Evolutionary conservation across 805 yeast species (phyloP).

Genomic region (Metschnikowia picachoensis): DNA sequence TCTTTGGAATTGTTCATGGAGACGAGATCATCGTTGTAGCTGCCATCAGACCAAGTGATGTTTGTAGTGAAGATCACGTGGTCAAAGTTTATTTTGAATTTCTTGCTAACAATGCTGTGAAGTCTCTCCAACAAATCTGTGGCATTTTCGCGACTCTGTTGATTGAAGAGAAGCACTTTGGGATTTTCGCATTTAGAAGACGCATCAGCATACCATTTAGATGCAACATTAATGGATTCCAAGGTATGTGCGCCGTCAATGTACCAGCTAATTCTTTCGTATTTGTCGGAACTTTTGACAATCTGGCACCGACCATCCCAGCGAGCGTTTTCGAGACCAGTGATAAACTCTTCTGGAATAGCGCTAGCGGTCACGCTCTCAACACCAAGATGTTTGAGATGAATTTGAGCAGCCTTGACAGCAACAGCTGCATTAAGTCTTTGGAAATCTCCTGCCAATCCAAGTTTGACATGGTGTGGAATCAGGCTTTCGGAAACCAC

Average conservation of each 20-base stretch:
- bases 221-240: slow-evolving; percentile 81
- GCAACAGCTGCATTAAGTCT: slow-evolving; percentile 85
- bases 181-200: slow-evolving; percentile 15
- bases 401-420: slow-evolving; percentile 59
- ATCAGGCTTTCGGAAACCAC: slow-evolving; percentile 48
- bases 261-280: slow-evolving; percentile 60
- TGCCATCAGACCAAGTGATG: slow-evolving; percentile 83
- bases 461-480: slow-evolving; percentile 47
- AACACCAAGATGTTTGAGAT: slow-evolving; percentile 50
- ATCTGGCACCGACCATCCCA: slow-evolving; percentile 99
- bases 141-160: slow-evolving; percentile 85
- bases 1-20: slow-evolving; percentile 81
- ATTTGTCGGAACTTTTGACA: slow-evolving; percentile 41
- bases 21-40: slow-evolving; percentile 75
- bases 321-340: slow-evolving; percentile 61
- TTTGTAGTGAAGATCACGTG: slow-evolving; percentile 85
- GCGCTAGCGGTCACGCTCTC: slow-evolving; percentile 16
- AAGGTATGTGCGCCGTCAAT: slow-evolving; percentile 95
- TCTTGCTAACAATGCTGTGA: slow-evolving; percentile 36
- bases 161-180: slow-evolving; percentile 79
- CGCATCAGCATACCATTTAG: slow-evolving; percentile 62
- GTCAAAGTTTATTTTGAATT: slow-evolving; percentile 51
- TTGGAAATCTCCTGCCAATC: slow-evolving; percentile 85
- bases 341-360: slow-evolving; percentile 47
- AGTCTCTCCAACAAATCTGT: slow-evolving; percentile 56